Percentiles rank a stretch among this genome's conserved stretches.
Evolutionary conservation across 2,329 filamentous ascomycete species (phyloP).

Genomic region (Trichoderma sp.): DNA sequence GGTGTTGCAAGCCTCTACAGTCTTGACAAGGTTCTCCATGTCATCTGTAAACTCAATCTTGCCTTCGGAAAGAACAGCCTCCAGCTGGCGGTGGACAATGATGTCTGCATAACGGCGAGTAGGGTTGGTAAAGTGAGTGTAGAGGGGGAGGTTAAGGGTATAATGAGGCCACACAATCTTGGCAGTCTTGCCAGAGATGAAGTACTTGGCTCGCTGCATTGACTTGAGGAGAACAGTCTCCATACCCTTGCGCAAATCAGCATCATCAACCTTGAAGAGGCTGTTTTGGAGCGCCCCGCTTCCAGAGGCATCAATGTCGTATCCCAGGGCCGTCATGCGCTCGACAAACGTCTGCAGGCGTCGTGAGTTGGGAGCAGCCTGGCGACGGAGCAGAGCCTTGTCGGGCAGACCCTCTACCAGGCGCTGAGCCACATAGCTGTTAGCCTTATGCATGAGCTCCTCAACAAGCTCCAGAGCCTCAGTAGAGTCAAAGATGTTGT

Average conservation of each 20-base stretch:
- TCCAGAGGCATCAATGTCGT: conserved; percentile 84
- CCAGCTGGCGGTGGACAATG: conserved; percentile 91
- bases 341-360: conserved; percentile 89
- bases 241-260: conserved; percentile 93
- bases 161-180: conserved; percentile 85
- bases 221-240: conserved; percentile 93
- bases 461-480: conserved; percentile 90
- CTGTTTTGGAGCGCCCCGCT: conserved; percentile 92
- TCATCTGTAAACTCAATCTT: conserved; percentile 86
- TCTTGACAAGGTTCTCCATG: conserved; percentile 84
- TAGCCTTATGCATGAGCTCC: conserved; percentile 91
- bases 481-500: conserved; percentile 93
- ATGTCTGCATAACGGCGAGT: conserved; percentile 94
- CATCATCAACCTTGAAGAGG: conserved; percentile 87
- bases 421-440: conserved; percentile 84
- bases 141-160: conserved; percentile 86
- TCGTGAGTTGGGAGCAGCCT: conserved; percentile 80
- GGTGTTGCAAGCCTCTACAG: conserved; percentile 92
- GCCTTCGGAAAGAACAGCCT: conserved; percentile 79
- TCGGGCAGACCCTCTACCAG: conserved; percentile 78
- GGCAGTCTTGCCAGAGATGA: conserved; percentile 75
- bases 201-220: conserved; percentile 96
- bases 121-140: conserved; percentile 97
- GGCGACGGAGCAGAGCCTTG: conserved; percentile 88
- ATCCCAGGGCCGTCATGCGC: conserved; percentile 88